Evolutionary conservation across 1,284 basidiomycete species (phyloP), one percentile per base, ranked within the genome.

Genomic region (Papiliotrema fonsecae): DNA sequence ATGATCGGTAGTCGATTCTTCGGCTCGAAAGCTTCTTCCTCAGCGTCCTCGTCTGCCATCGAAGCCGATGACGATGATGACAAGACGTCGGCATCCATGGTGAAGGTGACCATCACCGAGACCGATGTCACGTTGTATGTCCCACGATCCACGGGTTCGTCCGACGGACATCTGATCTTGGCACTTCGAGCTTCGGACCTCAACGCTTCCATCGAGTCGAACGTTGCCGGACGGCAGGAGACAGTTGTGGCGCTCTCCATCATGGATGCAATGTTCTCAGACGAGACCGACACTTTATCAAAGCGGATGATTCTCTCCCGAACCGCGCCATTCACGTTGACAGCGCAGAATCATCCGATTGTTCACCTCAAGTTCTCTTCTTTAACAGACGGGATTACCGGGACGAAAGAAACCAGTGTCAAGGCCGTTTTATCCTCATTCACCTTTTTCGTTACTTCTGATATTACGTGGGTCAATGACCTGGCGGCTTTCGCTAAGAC

Each of bases 1-100:
- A 72, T 92, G 52, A 86, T 91, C 51, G 89, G 88, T 16, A 91
- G 88, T 63, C 80, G 83, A 28, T 92, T 83, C 70, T 91, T 92
- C 57, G 78, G 80, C 0, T 80, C 79, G 49, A 79, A 80, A 31
- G 77, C 79, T 46, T 78, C 76, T 35, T 60, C 60, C 24, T 66
- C 66, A 2, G 59, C 64, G 4, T 63, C 59, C 3, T 64, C 65
- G 43, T 64, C 66, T 72, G 75, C 37, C 76, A 74, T 57, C 50
- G 58, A 66, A 46, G n/a, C n/a, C n/a, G 56, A 62, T 41, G 51
- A 68, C 67, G 59, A 67, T 48, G 60, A 67, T 38, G 51, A 61
- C 51, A 45, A 58, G 4, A 32, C 50, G 1, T 53, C 56, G 0
- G 64, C 61, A 2, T 63, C 62, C 2, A 45, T 64, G 2, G 45